Percentiles rank a stretch among this genome's conserved stretches.
Conservation (phyloP, 2,329 filamentous ascomycete genomes). For the Sarocladium brachiariae region DNA sequence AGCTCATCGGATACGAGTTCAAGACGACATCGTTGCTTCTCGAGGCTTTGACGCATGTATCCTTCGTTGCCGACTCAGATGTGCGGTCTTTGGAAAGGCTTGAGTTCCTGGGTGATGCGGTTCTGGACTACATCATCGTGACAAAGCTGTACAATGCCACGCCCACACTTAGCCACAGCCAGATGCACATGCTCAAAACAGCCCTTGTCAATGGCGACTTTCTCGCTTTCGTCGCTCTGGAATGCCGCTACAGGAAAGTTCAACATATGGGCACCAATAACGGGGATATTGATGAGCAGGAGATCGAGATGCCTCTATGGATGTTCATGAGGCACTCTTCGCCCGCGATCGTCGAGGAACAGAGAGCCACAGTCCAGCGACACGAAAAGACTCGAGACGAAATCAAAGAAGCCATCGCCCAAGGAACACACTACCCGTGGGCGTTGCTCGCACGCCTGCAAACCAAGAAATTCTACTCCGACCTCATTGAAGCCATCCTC, state of each 20-base stretch:
- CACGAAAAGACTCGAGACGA: constrained; percentile 40
- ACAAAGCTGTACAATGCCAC: constrained; percentile 45
- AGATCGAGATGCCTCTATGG: constrained; percentile 47
- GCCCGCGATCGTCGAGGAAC: constrained; percentile 37
- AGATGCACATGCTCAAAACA: constrained; percentile 72
- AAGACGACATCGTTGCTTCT: constrained; percentile 58
- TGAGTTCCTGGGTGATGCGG: constrained; percentile 81
- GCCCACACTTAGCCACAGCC: constrained; percentile 36
- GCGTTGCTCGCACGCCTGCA: constrained; percentile 56
- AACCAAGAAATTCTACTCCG: constrained; percentile 72
- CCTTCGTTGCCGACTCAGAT: constrained; percentile 39
- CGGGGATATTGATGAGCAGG: constrained; percentile 15
- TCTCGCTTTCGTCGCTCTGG: constrained; percentile 68
- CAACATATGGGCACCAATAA: constrained; percentile 15
- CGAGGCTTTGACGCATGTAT: constrained; percentile 77
- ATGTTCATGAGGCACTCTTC: constrained; percentile 60
- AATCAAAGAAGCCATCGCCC: constrained; percentile 44
- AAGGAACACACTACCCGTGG: constrained; percentile 66
- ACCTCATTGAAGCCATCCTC: constrained; percentile 73
- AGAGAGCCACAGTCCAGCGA: constrained; percentile 35
- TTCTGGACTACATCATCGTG: constrained; percentile 74
- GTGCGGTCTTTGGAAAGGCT: constrained; percentile 57
- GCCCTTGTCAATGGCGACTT: constrained; percentile 76
- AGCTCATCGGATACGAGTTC: constrained; percentile 67
- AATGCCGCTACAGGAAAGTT: constrained; percentile 18